Conservation (phyloP, 2,329 filamentous ascomycete genomes). For the Aspergillus hiratsukae region DNA sequence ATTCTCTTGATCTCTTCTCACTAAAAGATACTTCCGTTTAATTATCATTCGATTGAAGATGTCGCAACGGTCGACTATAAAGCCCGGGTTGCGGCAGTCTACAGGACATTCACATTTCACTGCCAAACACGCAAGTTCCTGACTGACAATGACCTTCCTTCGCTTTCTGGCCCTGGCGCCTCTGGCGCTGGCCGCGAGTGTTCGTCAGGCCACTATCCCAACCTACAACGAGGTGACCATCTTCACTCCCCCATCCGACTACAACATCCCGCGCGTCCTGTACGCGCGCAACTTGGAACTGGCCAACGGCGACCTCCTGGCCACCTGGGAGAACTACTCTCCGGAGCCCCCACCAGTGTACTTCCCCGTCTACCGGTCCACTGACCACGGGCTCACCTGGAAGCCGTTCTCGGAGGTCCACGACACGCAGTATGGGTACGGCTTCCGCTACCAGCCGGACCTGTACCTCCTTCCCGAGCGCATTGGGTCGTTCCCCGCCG, state of each 20-base stretch:
- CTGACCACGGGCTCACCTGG: conserved; percentile 59
- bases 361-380: conserved; percentile 50
- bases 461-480: conserved; percentile 59
- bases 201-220: conserved; percentile 1
- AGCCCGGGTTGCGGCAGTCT: not conserved
- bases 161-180: conserved; percentile 9
- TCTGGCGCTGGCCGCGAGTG: conserved; percentile 7
- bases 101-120: not conserved
- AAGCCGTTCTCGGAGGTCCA: conserved; percentile 58
- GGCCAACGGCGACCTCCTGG: conserved; percentile 44
- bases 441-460: conserved; percentile 65
- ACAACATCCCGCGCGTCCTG: conserved; percentile 45
- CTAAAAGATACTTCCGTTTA: not conserved
- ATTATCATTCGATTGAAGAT: not conserved
- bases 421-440: conserved; percentile 61
- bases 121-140: not conserved
- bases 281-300: conserved; percentile 49
- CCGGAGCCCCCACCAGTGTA: conserved; percentile 51
- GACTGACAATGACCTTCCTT: conserved; percentile 12
- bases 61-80: not conserved
- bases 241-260: conserved; percentile 43
- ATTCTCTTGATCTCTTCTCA: not conserved
- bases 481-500: conserved; percentile 56
- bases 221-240: conserved; percentile 36
- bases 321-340: conserved; percentile 54